Evolutionary conservation across 768 basidiomycete species (phyloP).

Genomic region (Kockovaella imperatae): DNA sequence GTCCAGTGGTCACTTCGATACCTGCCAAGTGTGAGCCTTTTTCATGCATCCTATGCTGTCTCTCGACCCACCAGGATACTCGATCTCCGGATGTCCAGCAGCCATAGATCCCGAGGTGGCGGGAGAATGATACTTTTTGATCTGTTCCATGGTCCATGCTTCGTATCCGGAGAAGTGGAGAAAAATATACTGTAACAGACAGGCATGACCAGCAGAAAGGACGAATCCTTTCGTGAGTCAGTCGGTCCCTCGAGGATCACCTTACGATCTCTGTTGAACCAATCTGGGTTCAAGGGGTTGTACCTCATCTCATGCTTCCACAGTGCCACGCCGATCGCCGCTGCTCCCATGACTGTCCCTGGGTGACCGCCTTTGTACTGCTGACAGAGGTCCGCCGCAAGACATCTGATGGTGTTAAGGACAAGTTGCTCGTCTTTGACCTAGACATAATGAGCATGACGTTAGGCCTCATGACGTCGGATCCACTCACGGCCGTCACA

Average conservation of each 20-base stretch:
- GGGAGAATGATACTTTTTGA: constrained; percentile 41
- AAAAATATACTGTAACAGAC: constrained; percentile 43
- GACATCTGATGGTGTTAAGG: constrained; percentile 40
- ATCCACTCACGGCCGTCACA: too few relatives aligned
- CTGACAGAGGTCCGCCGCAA: constrained; percentile 42
- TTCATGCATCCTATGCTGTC: too few relatives aligned
- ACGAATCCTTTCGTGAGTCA: constrained; percentile 25
- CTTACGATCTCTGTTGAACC: constrained; percentile 43
- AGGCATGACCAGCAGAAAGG: constrained; percentile 43
- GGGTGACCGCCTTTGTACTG: constrained; percentile 44
- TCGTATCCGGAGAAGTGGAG: constrained; percentile 42
- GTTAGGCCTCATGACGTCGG: too few relatives aligned
- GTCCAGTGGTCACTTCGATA: constrained; percentile 41
- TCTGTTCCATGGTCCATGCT: constrained; percentile 42
- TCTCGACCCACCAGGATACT: constrained; percentile 23
- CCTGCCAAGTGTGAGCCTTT: constrained; percentile 9
- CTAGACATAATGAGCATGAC: too few relatives aligned
- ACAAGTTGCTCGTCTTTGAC: constrained; percentile 33
- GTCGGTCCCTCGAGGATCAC: background rate
- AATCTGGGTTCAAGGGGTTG: constrained; percentile 44
- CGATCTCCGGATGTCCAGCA: constrained; percentile 45
- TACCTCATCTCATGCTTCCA: constrained; percentile 41
- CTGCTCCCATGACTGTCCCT: constrained; percentile 46
- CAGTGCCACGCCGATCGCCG: constrained; percentile 41
- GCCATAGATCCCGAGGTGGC: constrained; percentile 36